These are phyloP conservation scores for Agroathelia rolfsii DNA, from an alignment of 1,284 basidiomycete genomes.

Conservation along the genomic window DNA sequence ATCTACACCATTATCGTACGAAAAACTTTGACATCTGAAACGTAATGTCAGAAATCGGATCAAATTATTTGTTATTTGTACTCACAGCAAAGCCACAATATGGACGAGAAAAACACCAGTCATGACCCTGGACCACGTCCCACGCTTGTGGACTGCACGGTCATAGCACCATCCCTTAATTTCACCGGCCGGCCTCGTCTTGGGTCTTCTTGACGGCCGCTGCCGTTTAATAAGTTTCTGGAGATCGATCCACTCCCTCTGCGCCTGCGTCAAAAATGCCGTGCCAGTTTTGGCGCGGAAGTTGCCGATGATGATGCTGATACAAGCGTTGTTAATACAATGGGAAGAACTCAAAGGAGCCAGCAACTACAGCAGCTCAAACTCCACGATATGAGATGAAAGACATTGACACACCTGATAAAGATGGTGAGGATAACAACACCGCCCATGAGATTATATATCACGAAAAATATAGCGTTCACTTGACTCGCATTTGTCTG, in stretches of 20 bases:
- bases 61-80: too few species aligned
- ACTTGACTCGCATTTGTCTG: slow-evolving; percentile 61
- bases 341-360: too few species aligned
- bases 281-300: slow-evolving; percentile 82
- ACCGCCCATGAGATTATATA: slow-evolving; percentile 90
- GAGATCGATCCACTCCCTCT: slow-evolving; percentile 92
- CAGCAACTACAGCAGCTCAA: too few species aligned
- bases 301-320: slow-evolving; percentile 90
- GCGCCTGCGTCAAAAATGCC: slow-evolving; percentile 79
- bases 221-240: slow-evolving; percentile 85
- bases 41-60: too few species aligned
- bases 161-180: slow-evolving; percentile 87
- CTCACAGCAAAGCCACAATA: slow-evolving; percentile 79
- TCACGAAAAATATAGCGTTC: slow-evolving; percentile 88
- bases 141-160: slow-evolving; percentile 84
- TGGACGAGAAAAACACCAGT: slow-evolving; percentile 81
- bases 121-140: slow-evolving; percentile 87
- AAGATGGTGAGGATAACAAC: slow-evolving; percentile 87
- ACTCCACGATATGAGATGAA: too few species aligned
- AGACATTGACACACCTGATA: slow-evolving; percentile 50
- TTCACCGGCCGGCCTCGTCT: slow-evolving; percentile 39
- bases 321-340: slow-evolving; percentile 15
- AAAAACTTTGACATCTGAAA: too few species aligned
- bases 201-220: slow-evolving; percentile 76
- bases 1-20: too few species aligned